Base-by-base conservation (phyloP, 805 yeast species). In the Jamesozyma rosinii region DNA sequence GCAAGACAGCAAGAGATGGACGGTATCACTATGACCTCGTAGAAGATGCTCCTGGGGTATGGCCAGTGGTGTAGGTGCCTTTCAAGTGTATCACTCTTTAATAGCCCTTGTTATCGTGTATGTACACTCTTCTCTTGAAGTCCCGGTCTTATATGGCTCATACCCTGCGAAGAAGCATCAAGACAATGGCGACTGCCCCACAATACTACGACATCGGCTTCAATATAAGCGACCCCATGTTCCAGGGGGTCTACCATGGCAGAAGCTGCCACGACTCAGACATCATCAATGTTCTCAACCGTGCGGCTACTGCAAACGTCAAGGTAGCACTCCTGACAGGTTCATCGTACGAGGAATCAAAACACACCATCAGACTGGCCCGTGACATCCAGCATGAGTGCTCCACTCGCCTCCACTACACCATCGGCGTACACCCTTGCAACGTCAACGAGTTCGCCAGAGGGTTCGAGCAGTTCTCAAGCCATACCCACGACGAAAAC, bases 361-460 rank as follows among this genome's bases (percentile, higher is more conserved):
- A 59, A 30, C 66, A 69, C n/a, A 83, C 88, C 6, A 60, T 84
- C 15, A 72, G 70, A 14, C 55, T 89, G 26, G 79, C 83, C 33
- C 48, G 57, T 2, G 47, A 60, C 40, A 61, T 65, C 66, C 3
- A 57, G 54, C 45, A 44, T 4, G 5, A n/a, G 10, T 26, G 40
- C 15, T 31, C 39, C 3, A 62, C 49, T 9, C 45, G 47, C 9
- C 58, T 80, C 26, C 74, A 66, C 47, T 76, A 83, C 20, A 92
- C 98, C 0, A 89, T 80, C 1, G 98, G 99, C 11, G 94, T 90
- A 1, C 99, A 92, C 66, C 99, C 99, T 0, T 90, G 98, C 63
- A 70, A 82, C 15, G 95, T 88, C 0, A 61, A 60, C 56, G 89
- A 71, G 51, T 74, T 79, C 49, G 65, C 37, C 8, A 31, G 20